These are phyloP conservation scores for Phytopythium boreale DNA, from an alignment of 352 stramenopile species.

Conservation along the genomic window DNA sequence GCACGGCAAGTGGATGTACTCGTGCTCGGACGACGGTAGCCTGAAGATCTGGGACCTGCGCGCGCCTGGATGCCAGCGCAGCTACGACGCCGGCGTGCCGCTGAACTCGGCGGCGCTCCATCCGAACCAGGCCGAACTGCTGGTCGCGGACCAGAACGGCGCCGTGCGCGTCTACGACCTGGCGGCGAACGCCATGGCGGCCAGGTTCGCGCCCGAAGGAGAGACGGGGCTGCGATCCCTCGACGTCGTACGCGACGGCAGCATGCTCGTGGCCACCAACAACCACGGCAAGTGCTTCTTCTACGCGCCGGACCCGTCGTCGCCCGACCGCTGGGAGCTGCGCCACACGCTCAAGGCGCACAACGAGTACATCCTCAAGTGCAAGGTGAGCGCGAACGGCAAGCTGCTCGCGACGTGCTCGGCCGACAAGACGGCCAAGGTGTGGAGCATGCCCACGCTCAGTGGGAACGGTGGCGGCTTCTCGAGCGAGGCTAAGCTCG, in stretches of 20 bases:
- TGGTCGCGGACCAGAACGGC: constrained; percentile 92
- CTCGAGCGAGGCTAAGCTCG: constrained; percentile 39
- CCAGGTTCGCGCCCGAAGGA: constrained; percentile 60
- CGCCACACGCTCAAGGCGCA: constrained; percentile 77
- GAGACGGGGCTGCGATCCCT: constrained; percentile 86
- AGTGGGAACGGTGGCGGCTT: constrained; percentile 17
- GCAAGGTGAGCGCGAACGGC: constrained; percentile 82
- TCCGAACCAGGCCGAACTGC: constrained; percentile 91
- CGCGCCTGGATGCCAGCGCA: constrained; percentile 80
- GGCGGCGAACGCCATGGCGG: constrained; percentile 64
- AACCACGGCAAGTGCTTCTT: constrained; percentile 95
- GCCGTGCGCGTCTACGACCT: constrained; percentile 91
- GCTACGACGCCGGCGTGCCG: constrained; percentile 82
- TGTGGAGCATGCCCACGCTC: constrained; percentile 68
- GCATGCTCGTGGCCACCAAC: constrained; percentile 90
- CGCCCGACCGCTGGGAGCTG: constrained; percentile 64
- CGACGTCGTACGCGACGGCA: constrained; percentile 91
- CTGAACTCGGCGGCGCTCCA: constrained; percentile 96
- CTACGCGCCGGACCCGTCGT: constrained; percentile 62
- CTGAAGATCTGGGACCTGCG: constrained; percentile 95
- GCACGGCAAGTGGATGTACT: constrained; percentile 98
- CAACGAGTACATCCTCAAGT: constrained; percentile 92
- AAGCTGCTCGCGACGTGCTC: constrained; percentile 91
- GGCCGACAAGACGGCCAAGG: constrained; percentile 91
- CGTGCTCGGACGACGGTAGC: constrained; percentile 95